Percentiles rank a stretch among this genome's conserved stretches.
Evolutionary conservation across 805 yeast species (phyloP).

Genomic region (Metschnikowia santaceciliae): DNA sequence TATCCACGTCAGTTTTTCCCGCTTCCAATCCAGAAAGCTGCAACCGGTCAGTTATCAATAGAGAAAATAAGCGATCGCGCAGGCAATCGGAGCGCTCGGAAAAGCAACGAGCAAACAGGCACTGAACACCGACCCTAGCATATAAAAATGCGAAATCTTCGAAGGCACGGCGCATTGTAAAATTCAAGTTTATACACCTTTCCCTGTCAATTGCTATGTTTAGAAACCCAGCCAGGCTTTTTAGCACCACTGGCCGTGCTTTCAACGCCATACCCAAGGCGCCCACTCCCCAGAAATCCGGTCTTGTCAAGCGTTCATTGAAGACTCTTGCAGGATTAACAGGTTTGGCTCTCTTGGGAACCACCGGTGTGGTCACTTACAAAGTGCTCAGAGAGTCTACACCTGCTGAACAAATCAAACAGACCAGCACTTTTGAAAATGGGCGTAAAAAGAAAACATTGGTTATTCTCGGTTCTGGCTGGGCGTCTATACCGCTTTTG

Average conservation of each 20-base stretch:
- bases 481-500: constrained; percentile 89
- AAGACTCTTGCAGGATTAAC: constrained; percentile 46
- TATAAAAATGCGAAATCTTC: constrained; percentile 4
- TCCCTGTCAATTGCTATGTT: constrained; percentile 10
- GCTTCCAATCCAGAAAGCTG: background rate
- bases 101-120: constrained; percentile 3
- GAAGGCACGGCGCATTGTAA: background rate
- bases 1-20: background rate
- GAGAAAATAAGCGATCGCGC: background rate
- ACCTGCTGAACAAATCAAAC: constrained; percentile 60
- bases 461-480: constrained; percentile 84
- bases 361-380: constrained; percentile 48
- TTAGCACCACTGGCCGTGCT: constrained; percentile 22
- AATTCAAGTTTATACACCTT: background rate
- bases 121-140: background rate
- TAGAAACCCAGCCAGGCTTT: constrained; percentile 19
- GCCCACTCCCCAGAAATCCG: constrained; percentile 16
- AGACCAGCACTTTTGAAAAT: constrained; percentile 49
- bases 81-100: constrained; percentile 1
- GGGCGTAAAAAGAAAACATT: constrained; percentile 68
- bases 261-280: constrained; percentile 17
- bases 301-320: constrained; percentile 41
- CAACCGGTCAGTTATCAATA: background rate
- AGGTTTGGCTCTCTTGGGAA: constrained; percentile 49
- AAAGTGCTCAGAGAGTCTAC: constrained; percentile 58